Evolutionary conservation across 2,329 filamentous ascomycete species (phyloP).

Genomic region (Nannizziopsis arthrosporioides): DNA sequence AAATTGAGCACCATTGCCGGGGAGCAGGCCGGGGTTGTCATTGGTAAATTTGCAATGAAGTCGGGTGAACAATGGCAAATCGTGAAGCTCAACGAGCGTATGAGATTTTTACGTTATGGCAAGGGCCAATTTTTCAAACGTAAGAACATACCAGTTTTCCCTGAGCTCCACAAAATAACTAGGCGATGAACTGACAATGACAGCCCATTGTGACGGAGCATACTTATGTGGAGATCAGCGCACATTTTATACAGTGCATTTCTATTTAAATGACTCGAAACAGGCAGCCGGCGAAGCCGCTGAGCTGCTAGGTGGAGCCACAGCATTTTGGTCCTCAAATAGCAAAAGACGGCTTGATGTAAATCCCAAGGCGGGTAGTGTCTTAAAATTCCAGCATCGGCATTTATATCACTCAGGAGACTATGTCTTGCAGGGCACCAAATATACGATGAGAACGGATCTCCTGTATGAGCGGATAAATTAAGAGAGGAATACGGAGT

Average conservation of each 20-base stretch:
- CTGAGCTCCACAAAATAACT: not conserved
- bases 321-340: slow-evolving; percentile 34
- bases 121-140: slow-evolving; percentile 60
- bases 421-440: slow-evolving; percentile 42
- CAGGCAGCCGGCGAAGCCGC: slow-evolving; percentile 19
- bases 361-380: slow-evolving; percentile 40
- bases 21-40: not conserved
- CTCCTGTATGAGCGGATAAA: slow-evolving; percentile 7
- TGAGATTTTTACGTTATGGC: slow-evolving; percentile 64
- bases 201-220: slow-evolving; percentile 55
- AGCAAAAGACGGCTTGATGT: slow-evolving; percentile 32
- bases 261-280: slow-evolving; percentile 43
- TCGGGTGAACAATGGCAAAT: not conserved
- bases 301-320: slow-evolving; percentile 39
- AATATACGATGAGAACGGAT: slow-evolving; percentile 27
- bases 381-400: slow-evolving; percentile 47
- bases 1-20: slow-evolving; percentile 27
- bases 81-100: slow-evolving; percentile 51
- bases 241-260: slow-evolving; percentile 45
- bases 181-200: not conserved
- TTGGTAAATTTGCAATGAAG: not conserved
- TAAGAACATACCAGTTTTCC: slow-evolving; percentile 14
- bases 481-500: not conserved
- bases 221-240: slow-evolving; percentile 43
- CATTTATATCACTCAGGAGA: slow-evolving; percentile 44